Percentiles rank a stretch among this genome's conserved stretches.
Conservation (phyloP, 2,329 filamentous ascomycete genomes). For the Aspergillus sp. region DNA sequence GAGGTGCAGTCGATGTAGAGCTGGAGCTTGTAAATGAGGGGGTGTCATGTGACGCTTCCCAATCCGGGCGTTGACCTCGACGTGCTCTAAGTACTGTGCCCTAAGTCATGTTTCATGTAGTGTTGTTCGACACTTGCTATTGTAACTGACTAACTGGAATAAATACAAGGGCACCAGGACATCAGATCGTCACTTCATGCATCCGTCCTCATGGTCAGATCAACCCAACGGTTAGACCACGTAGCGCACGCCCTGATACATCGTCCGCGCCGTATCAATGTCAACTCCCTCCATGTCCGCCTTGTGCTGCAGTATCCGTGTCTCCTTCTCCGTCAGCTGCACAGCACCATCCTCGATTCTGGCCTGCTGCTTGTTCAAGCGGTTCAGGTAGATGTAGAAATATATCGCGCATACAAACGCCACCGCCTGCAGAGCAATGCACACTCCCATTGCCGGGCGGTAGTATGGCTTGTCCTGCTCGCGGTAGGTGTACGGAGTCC, state of each 20-base stretch:
- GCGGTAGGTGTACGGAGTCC: constrained; percentile 43
- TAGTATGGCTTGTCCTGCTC: constrained; percentile 31
- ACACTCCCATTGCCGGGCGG: constrained; percentile 33
- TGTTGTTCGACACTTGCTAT: too few species aligned
- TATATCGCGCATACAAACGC: constrained; percentile 25
- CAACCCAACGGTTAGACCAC: constrained; percentile 25
- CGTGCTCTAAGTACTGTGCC: too few species aligned
- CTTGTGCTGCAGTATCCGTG: constrained; percentile 40
- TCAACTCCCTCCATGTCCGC: constrained; percentile 45
- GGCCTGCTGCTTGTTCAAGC: constrained; percentile 43
- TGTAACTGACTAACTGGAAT: too few species aligned
- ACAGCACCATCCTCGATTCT: constrained; percentile 42
- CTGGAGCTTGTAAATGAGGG: constrained; percentile 1
- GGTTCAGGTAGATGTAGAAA: constrained; percentile 31
- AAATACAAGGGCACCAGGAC: too few species aligned
- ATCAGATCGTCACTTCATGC: too few species aligned
- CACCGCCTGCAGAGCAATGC: constrained; percentile 32
- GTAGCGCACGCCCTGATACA: constrained; percentile 50
- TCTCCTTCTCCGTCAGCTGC: constrained; percentile 38
- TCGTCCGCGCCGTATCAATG: constrained; percentile 38
- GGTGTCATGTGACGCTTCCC: constrained; percentile 1
- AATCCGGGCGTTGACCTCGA: neutral
- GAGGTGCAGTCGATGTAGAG: neutral
- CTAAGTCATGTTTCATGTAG: too few species aligned
- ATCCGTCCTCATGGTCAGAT: too few species aligned